Evolutionary conservation across 2,329 filamentous ascomycete species (phyloP).

Genomic region (Paracoccidioides brasiliensis): DNA sequence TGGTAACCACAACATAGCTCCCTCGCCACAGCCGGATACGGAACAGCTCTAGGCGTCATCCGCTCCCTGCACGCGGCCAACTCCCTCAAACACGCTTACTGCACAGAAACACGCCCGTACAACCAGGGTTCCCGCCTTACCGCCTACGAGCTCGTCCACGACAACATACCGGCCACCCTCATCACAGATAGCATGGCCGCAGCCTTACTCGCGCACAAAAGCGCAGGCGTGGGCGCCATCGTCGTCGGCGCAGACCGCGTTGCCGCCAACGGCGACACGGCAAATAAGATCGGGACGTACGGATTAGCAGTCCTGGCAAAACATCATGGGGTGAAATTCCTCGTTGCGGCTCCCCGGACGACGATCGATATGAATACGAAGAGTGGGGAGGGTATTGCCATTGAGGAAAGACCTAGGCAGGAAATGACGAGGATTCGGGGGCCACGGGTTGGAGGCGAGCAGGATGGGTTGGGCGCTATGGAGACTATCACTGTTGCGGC

Average conservation of each 20-base stretch:
- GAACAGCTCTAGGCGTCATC: conserved; percentile 88
- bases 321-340: conserved; percentile 80
- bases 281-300: conserved; percentile 98
- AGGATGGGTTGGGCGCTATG: conserved; percentile 32
- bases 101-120: conserved; percentile 92
- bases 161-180: conserved; percentile 78
- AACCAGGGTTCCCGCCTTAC: conserved; percentile 94
- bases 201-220: conserved; percentile 52
- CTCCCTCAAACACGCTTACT: conserved; percentile 71
- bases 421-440: conserved; percentile 81
- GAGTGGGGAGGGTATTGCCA: conserved; percentile 67
- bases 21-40: conserved; percentile 92
- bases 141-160: conserved; percentile 91
- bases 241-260: conserved; percentile 93
- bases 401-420: conserved; percentile 69
- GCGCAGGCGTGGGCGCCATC: conserved; percentile 65
- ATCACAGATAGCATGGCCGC: conserved; percentile 96
- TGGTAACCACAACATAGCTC: conserved; percentile 43
- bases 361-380: conserved; percentile 78
- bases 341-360: conserved; percentile 88
- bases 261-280: conserved; percentile 90
- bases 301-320: conserved; percentile 78
- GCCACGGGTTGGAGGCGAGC: conserved; percentile 54
- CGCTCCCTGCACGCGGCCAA: conserved; percentile 58
- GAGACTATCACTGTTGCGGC: conserved; percentile 69